These are phyloP conservation scores for Aspergillus kassunensis DNA, from an alignment of 495 filamentous ascomycete species.

Conservation along the genomic window DNA sequence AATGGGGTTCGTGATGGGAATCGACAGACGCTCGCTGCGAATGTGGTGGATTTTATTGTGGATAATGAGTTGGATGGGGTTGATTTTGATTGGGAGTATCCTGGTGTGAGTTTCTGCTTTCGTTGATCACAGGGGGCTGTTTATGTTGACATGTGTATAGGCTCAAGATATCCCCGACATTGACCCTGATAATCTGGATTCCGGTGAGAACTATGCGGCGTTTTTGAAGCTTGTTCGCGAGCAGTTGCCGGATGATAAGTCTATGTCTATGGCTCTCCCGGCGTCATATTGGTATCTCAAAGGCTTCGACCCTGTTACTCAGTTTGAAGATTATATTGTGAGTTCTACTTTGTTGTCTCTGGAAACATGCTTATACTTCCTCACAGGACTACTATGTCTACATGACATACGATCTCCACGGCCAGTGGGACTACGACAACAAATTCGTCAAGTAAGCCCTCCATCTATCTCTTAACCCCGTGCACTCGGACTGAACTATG, in stretches of 20 bases:
- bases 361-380: no score
- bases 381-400: constrained; percentile 3
- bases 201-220: constrained; percentile 21
- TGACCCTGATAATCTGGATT: constrained; percentile 18
- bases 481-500: no score
- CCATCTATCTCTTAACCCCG: no score
- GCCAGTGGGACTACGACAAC: constrained; percentile 6
- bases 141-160: background rate
- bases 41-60: constrained; percentile 11
- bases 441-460: background rate
- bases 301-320: constrained; percentile 16
- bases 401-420: constrained; percentile 7
- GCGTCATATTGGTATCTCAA: constrained; percentile 36
- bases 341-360: no score
- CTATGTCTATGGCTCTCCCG: constrained; percentile 14
- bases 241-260: constrained; percentile 3
- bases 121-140: background rate
- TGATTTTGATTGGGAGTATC: constrained; percentile 9
- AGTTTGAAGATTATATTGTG: constrained; percentile 26
- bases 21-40: constrained; percentile 4
- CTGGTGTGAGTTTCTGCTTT: background rate
- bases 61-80: constrained; percentile 1
- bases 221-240: constrained; percentile 19
- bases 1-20: constrained; percentile 14
- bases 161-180: constrained; percentile 39